Conservation (phyloP, 2,329 filamentous ascomycete species). For the Claviceps citrina region DNA sequence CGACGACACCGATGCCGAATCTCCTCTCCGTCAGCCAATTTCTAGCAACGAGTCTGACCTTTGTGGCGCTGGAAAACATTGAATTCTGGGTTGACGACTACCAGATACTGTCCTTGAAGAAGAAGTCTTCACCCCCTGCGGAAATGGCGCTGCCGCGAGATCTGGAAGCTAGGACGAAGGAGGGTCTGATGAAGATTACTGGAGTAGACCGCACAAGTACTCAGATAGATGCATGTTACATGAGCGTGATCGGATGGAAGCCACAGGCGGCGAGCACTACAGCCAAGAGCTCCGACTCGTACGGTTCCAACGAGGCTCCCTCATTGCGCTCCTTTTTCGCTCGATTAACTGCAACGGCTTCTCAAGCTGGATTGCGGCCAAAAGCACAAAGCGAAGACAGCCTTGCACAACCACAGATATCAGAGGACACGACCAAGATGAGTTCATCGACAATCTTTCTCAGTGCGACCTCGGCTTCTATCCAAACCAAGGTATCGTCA, state of each 20-base stretch:
- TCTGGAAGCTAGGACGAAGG: slow-evolving; percentile 67
- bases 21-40: slow-evolving; percentile 82
- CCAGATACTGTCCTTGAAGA: slow-evolving; percentile 61
- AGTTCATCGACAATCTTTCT: slow-evolving; percentile 75
- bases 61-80: slow-evolving; percentile 75
- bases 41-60: slow-evolving; percentile 84
- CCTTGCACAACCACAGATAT: slow-evolving; percentile 43
- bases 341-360: slow-evolving; percentile 46
- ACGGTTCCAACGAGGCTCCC: slow-evolving; percentile 34
- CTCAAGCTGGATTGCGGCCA: slow-evolving; percentile 33
- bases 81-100: slow-evolving; percentile 86
- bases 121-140: slow-evolving; percentile 69
- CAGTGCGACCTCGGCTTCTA: slow-evolving; percentile 68
- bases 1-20: slow-evolving; percentile 71
- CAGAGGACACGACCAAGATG: slow-evolving; percentile 55
- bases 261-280: slow-evolving; percentile 28
- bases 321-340: slow-evolving; percentile 70
- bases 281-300: slow-evolving; percentile 31
- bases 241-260: slow-evolving; percentile 79
- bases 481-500: slow-evolving; percentile 58
- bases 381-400: slow-evolving; percentile 49
- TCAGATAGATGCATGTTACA: slow-evolving; percentile 82
- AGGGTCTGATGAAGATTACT: slow-evolving; percentile 74
- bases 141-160: slow-evolving; percentile 60
- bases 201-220: slow-evolving; percentile 73